A percentile compares a stretch with the other conserved stretches of the same genome.
Evolutionary conservation across 768 basidiomycete species (phyloP).

Genomic region (Collybia nuda): DNA sequence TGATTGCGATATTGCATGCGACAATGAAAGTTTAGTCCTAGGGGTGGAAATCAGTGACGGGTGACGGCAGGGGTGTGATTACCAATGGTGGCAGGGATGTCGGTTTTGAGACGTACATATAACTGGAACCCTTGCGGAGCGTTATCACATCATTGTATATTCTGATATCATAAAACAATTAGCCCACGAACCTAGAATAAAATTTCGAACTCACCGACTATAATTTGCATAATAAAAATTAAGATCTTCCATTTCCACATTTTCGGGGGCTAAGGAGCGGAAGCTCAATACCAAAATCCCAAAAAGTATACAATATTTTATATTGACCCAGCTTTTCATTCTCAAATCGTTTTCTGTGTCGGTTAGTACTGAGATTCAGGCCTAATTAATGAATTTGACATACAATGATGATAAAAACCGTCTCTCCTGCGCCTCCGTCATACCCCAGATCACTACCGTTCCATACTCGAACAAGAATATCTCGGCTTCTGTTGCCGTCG

Average conservation of each 20-base stretch:
- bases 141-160: conserved; percentile 99
- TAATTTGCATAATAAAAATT: conserved; percentile 98
- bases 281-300: not conserved
- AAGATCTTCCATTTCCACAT: conserved; percentile 94
- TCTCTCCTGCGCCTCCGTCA: conserved; percentile 91
- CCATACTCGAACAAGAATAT: conserved; percentile 95
- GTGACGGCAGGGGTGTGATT: not conserved
- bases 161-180: conserved; percentile 29
- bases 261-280: conserved; percentile 62
- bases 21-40: conserved; percentile 95
- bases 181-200: conserved; percentile 3
- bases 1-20: conserved; percentile 93
- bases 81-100: not conserved
- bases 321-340: conserved; percentile 76
- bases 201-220: conserved; percentile 61
- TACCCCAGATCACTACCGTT: conserved; percentile 96
- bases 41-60: not conserved
- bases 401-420: conserved; percentile 89
- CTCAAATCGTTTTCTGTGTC: conserved; percentile 85
- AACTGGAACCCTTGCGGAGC: conserved; percentile 89
- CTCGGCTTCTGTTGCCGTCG: conserved; percentile 72
- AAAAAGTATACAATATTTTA: not conserved
- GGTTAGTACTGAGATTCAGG: conserved; percentile 9
- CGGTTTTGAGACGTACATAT: conserved; percentile 65
- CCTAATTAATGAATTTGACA: conserved; percentile 27